Evolutionary conservation across 2,329 filamentous ascomycete species (phyloP), one percentile per base, ranked within the genome.

Genomic region (Alternaria rosae): DNA sequence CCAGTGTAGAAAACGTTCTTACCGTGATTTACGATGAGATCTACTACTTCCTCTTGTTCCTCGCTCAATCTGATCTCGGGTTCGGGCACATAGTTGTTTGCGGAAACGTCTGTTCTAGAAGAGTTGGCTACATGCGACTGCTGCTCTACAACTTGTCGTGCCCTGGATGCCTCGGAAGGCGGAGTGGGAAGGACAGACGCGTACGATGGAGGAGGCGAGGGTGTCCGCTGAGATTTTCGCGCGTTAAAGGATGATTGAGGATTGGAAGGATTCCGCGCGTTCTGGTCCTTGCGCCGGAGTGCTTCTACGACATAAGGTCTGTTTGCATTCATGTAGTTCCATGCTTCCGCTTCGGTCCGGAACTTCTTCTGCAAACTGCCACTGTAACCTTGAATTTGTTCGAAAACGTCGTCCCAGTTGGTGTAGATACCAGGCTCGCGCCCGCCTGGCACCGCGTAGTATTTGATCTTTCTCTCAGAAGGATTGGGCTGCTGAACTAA

Each of bases 361-460:
- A 85, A 85, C 2, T 75, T 78, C 68, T 80, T 81, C 55, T 83
- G 87, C 62, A 11, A 9, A 13, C 13, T 12, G 5, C 88, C 88
- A 69, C 90, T 89, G 75, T 89, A 90, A 2, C 91, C 91, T 26
- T 84, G 87, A 62, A 95, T 91, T 67, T 94, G 91, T 66, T 87
- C 82, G 61, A 90, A 84, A 9, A 90, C 92, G 30, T 88, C 86
- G 12, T 85, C 78, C 93, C 93, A 90, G 52, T 85, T 83, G 3
- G 84, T 85, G 74, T 90, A 90, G 5, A 90, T 85, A 3, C 87
- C 88, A 0, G 87, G 86, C 12, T 81, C 77, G 26, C 82, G 82
- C 9, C 88, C 88, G 57, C 79, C 80, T 69, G 85, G 85, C 6
- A 90, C 85, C 11, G 83, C 88, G 62, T 90, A 90, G 73, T 83